Evolutionary conservation across 2,329 filamentous ascomycete species (phyloP), one percentile per base, ranked within the genome.

Genomic region (Pleochaeta shiraiana): DNA sequence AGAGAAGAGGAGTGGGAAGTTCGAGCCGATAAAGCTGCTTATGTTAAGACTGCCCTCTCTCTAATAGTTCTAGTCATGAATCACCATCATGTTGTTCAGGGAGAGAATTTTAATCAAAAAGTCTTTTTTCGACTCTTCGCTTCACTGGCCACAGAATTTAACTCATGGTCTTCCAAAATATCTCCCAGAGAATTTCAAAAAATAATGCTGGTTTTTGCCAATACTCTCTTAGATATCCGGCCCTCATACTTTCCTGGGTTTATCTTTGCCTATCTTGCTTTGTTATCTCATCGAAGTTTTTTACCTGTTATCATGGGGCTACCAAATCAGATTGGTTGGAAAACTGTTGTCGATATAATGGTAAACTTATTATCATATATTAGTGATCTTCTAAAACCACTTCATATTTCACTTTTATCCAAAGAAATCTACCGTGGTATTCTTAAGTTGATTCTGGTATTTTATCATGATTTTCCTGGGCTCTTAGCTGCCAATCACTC

Each of bases 401-500:
- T 85, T 31, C 84, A 84, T 65, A 80, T 90, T 19, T 79, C 84
- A 3, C 78, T 83, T 37, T 80, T 88, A 63, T 83, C 85, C 37
- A 91, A 89, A 73, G 88, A 92, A 64, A 83, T 95, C 67, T 96
- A 95, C 74, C 85, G 89, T 66, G 90, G 86, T 9, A 83, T 88
- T 1, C 77, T 95, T 60, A 90, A 95, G 71, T 82, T 96, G 66
- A 77, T 97, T 64, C 77, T 95, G 37, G 81, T 95, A 63, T 77
- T 98, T 64, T 88, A 95, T 69, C 93, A 97, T 72, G 93, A 98
- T 74, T 97, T 90, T 74, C 88, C 92, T 0, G 90, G 96, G 65
- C 98, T 95, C 74, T 77, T 98, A 50, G 87, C 88, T 5, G 88
- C 91, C 70, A 90, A 95, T 73, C 88, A 95, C 72, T 83, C 88